Conservation (phyloP, 345 rosid genomes). For the Passiflora organensis region DNA sequence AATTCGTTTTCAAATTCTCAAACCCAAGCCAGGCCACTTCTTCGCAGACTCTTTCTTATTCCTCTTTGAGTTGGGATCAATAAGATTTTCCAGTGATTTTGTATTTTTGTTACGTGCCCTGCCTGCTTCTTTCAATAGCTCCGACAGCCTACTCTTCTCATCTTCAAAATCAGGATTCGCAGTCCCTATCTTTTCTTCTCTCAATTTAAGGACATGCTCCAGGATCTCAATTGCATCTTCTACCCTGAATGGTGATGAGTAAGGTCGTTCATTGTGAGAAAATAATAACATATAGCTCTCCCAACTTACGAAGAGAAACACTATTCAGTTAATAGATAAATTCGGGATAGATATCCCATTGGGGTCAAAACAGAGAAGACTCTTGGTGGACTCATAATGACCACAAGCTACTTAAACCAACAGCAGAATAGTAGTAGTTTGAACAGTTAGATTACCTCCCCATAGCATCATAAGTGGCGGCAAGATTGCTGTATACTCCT, state of each 20-base stretch:
- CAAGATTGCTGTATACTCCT: constrained; percentile 94
- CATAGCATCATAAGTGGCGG: constrained; percentile 99
- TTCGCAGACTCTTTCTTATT: constrained; percentile 65
- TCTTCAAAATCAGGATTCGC: constrained; percentile 98
- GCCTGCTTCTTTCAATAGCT: constrained; percentile 97
- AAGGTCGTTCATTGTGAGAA: neutral
- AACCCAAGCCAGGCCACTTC: constrained; percentile 92
- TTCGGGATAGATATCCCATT: no score
- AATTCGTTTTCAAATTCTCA: constrained; percentile 47
- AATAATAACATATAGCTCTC: neutral
- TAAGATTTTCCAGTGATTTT: constrained; percentile 87
- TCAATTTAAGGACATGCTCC: constrained; percentile 79
- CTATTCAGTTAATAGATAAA: no score
- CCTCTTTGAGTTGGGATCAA: constrained; percentile 76
- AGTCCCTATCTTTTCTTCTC: constrained; percentile 95
- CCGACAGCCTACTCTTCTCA: constrained; percentile 84
- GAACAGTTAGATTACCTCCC: constrained; percentile 63
- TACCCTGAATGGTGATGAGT: constrained; percentile 49
- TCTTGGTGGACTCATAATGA: no score
- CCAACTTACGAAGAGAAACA: no score
- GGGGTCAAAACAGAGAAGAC: no score
- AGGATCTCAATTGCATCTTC: constrained; percentile 95
- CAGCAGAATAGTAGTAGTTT: neutral
- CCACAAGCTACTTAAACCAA: constrained; percentile 2
- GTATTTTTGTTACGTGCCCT: constrained; percentile 79